A percentile compares a stretch with the other conserved stretches of the same genome.
phyloP scores from a whole-genome alignment of 257 asterid species.

The Solanum boliviense region DNA sequence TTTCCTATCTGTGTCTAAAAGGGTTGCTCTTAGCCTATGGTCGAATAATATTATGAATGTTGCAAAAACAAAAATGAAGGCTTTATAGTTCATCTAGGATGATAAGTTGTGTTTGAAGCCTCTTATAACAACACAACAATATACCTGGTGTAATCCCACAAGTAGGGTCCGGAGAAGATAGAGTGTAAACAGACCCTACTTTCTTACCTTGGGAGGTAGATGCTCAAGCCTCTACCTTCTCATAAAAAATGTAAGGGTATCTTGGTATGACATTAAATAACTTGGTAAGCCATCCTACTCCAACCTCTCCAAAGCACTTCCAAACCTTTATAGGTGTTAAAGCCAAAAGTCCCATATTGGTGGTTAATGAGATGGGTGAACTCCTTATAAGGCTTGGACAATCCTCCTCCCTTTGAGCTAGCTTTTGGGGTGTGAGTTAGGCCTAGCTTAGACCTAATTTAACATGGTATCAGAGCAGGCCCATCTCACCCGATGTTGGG shows the following conservation, averaged over 20 bases:
- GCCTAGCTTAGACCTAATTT: too few relatives aligned
- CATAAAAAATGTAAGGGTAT: neutral
- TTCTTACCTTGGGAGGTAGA: neutral
- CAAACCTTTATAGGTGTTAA: neutral
- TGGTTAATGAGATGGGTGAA: too few relatives aligned
- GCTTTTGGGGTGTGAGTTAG: too few relatives aligned
- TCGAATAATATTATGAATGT: neutral
- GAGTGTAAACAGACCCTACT: neutral
- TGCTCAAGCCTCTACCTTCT: neutral
- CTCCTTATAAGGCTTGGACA: too few relatives aligned
- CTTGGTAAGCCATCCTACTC: neutral
- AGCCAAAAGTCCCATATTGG: too few relatives aligned
- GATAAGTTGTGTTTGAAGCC: neutral
- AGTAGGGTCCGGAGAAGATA: neutral
- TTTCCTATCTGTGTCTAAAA: constrained; percentile 6
- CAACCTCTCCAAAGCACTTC: neutral
- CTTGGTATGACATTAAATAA: neutral
- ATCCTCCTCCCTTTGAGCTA: too few relatives aligned
- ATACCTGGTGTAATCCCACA: neutral
- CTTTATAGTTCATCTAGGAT: constrained; percentile 12
- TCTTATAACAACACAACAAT: neutral
- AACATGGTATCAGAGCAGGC: too few relatives aligned
- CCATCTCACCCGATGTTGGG: too few relatives aligned
- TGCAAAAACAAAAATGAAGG: neutral
- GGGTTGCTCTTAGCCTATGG: neutral